Evolutionary conservation across 176 grass and related monocot species (phyloP).

Genomic region (Oryza coarctata): DNA sequence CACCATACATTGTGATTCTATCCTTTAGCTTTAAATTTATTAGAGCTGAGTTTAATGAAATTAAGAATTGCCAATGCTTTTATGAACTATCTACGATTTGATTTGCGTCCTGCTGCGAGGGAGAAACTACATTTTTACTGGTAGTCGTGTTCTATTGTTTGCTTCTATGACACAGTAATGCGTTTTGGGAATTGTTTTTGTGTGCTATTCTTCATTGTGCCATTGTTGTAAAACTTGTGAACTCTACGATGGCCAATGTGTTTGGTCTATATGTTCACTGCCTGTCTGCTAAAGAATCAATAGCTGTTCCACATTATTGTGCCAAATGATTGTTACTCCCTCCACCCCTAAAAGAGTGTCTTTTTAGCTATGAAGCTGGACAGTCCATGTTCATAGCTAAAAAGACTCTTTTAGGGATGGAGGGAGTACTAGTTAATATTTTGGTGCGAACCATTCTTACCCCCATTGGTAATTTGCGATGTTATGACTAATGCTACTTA

Average conservation of each 20-base stretch:
- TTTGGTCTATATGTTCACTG: not conserved
- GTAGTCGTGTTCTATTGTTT: not conserved
- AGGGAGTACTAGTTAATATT: not conserved
- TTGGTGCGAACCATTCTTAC: not conserved
- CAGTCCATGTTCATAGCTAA: too few species aligned
- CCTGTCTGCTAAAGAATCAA: not conserved
- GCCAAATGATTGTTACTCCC: not conserved
- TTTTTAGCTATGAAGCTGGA: too few species aligned
- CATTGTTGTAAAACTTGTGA: not conserved
- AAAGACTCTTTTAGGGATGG: too few species aligned
- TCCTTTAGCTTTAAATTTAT: slow-evolving; percentile 5
- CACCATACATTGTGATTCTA: not conserved
- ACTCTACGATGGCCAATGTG: not conserved
- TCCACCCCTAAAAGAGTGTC: too few species aligned
- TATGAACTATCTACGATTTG: not conserved
- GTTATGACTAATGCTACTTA: not conserved
- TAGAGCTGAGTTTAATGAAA: not conserved
- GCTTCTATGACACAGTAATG: not conserved
- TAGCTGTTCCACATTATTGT: not conserved
- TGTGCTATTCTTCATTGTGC: not conserved
- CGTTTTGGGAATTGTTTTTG: not conserved
- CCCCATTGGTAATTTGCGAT: not conserved
- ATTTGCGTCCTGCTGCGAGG: not conserved
- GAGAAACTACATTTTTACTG: not conserved
- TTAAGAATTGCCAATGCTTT: not conserved